Base-by-base conservation (phyloP, 1,284 basidiomycete species). In the Amylostereum areolatum region DNA sequence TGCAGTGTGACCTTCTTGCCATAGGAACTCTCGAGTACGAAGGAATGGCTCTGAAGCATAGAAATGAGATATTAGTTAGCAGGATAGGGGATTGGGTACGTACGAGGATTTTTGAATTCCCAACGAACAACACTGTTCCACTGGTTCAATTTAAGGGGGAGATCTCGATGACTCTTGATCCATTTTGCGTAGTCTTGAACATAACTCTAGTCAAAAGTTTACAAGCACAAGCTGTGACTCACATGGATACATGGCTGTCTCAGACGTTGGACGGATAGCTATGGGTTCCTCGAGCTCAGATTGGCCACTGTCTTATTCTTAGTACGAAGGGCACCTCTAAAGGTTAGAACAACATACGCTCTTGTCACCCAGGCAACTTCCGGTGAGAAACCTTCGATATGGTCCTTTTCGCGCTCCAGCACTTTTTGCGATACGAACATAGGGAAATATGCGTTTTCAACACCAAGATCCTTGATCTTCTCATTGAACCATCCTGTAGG, bases 1-100 rank as follows among this genome's bases (percentile, higher is more conserved):
- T 2, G 96, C 97, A 4, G 97, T 98, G 76, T 99, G 96, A 43
- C 96, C 96, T 71, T 99, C 97, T 73, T 99, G 96, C 96, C 97
- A 99, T 33, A 99, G 75, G 80, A 98, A 99, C 73, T 99, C 96
- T 63, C 97, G 91, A 2, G 97, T 99, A 55, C 96, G 92, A 39
- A 99, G 80, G 89, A 99, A 99, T 2, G 96, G 96, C 71, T 99
- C 85, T 89, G 62, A 9, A 43, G 27, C 11, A 30, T 24, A 30
- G 28, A 42, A 12, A 43, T n/a, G 29, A 24, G 18, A 35, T 18
- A 9, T 11, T 27, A 3, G 32, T 28, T 25, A 12, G 24, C 31
- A 30, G 18, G 30, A 11, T 27, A 28, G 33, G 43, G 39, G 5
- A 34, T 33, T 8, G 33, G 40, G 31, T 29, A 63, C 71, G 59